Conservation (phyloP, 345 rosid genomes). For the Clarkia xantiana region DNA sequence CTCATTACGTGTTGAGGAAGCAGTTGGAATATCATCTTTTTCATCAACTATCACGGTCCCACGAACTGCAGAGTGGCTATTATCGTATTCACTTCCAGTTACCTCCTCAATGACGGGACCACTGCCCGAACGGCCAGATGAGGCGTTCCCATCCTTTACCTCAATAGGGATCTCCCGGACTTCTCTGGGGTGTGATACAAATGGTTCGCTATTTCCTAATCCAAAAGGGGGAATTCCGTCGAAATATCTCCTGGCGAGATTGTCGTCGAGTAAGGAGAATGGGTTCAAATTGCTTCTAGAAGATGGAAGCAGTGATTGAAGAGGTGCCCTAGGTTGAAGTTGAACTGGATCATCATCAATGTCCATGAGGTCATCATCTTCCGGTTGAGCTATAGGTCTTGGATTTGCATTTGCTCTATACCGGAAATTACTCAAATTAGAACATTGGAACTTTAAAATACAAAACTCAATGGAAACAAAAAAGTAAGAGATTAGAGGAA, state of each 20-base stretch:
- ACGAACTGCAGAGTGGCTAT: constrained; percentile 24
- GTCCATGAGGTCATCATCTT: constrained; percentile 68
- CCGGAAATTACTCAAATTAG: neutral
- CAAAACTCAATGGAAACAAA: neutral
- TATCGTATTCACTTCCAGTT: constrained; percentile 39
- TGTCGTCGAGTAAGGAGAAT: constrained; percentile 38
- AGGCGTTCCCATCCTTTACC: constrained; percentile 42
- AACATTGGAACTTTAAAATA: neutral
- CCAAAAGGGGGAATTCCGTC: constrained; percentile 31
- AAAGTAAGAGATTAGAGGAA: neutral
- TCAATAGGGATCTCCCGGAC: constrained; percentile 83
- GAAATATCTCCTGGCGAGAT: constrained; percentile 24
- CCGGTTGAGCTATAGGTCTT: constrained; percentile 17
- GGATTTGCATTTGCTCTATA: neutral
- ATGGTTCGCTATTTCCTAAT: constrained; percentile 26
- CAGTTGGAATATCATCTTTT: constrained; percentile 22
- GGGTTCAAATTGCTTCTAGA: constrained; percentile 21
- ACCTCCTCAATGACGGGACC: constrained; percentile 70
- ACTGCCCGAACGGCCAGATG: constrained; percentile 34
- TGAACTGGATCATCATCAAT: constrained; percentile 56
- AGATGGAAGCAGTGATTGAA: constrained; percentile 20
- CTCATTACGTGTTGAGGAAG: constrained; percentile 16
- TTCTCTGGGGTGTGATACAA: constrained; percentile 73
- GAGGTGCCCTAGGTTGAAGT: constrained; percentile 18
- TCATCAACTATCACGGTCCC: constrained; percentile 45